A percentile compares a stretch with the other conserved stretches of the same genome.
phyloP scores from a whole-genome alignment of 2,329 filamentous ascomycete species.

The Verticillium longisporum region DNA sequence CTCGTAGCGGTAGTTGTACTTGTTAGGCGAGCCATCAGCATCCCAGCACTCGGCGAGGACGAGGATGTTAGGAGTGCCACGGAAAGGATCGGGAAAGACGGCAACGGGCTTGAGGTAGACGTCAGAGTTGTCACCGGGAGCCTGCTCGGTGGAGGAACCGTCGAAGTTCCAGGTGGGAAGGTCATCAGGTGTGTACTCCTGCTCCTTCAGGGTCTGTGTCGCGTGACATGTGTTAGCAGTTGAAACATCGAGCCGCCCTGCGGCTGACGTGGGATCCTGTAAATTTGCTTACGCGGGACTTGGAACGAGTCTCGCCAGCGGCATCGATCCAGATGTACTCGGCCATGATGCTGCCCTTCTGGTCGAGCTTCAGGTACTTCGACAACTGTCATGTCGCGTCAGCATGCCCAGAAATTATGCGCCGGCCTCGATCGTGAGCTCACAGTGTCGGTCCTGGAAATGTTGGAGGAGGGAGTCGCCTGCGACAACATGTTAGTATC shows the following conservation, averaged over 20 bases:
- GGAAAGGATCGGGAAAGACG: slow-evolving; percentile 89
- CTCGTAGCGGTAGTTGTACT: slow-evolving; percentile 97
- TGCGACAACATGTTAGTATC: slow-evolving; percentile 13
- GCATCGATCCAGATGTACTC: slow-evolving; percentile 97
- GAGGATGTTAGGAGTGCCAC: slow-evolving; percentile 82
- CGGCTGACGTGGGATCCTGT: neutral
- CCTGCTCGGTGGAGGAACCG: slow-evolving; percentile 87
- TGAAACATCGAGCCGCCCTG: neutral
- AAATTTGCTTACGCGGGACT: slow-evolving; percentile 76
- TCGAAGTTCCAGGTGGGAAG: slow-evolving; percentile 52
- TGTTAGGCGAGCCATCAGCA: slow-evolving; percentile 89
- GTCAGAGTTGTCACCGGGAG: slow-evolving; percentile 91
- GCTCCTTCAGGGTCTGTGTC: slow-evolving; percentile 40
- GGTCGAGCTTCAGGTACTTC: slow-evolving; percentile 87
- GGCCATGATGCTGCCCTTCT: slow-evolving; percentile 82
- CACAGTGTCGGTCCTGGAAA: slow-evolving; percentile 27
- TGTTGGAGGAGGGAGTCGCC: slow-evolving; percentile 19
- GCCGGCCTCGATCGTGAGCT: slow-evolving; percentile 4
- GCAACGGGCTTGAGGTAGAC: slow-evolving; percentile 91
- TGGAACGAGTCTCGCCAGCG: slow-evolving; percentile 77
- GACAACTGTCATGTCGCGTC: slow-evolving; percentile 53
- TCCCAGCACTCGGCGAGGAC: slow-evolving; percentile 95
- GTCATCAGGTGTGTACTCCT: slow-evolving; percentile 43
- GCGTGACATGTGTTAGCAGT: slow-evolving; percentile 5
- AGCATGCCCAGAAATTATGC: slow-evolving; percentile 3